A percentile compares a stretch with the other conserved stretches of the same genome.
Evolutionary conservation across 1,139 yeast genomes (phyloP).

Genomic region (Lodderomyces jiufengensis): DNA sequence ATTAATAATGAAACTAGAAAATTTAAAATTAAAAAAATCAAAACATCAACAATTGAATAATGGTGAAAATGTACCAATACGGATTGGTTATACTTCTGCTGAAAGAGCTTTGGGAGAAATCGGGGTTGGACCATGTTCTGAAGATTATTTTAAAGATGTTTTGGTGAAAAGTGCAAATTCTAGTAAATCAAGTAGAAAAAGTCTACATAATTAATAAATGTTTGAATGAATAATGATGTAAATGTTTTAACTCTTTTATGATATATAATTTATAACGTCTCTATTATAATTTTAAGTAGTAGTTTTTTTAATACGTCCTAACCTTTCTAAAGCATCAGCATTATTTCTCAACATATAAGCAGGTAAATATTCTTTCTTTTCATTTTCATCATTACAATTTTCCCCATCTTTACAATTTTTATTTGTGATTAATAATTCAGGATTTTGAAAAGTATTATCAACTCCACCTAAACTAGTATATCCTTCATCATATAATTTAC

Average conservation of each 20-base stretch:
- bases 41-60: slow-evolving; percentile 12
- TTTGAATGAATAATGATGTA: too few species aligned
- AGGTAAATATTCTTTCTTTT: slow-evolving; percentile 43
- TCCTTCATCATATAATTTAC: slow-evolving; percentile 69
- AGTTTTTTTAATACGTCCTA: slow-evolving; percentile 24
- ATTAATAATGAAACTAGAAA: slow-evolving; percentile 57
- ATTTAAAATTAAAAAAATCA: slow-evolving; percentile 39
- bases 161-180: slow-evolving; percentile 31
- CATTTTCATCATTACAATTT: slow-evolving; percentile 6
- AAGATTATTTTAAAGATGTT: slow-evolving; percentile 38
- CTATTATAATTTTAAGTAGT: too few species aligned
- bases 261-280: too few species aligned
- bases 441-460: slow-evolving; percentile 63
- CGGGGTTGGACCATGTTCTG: slow-evolving; percentile 78
- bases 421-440: slow-evolving; percentile 37
- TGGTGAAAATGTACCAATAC: slow-evolving; percentile 33
- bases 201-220: too few species aligned
- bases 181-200: slow-evolving; percentile 21
- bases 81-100: slow-evolving; percentile 63
- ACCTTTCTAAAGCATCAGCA: slow-evolving; percentile 53
- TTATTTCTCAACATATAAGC: slow-evolving; percentile 64
- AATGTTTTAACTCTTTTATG: too few species aligned
- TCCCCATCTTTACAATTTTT: too few species aligned
- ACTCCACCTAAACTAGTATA: slow-evolving; percentile 82
- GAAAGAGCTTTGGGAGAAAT: slow-evolving; percentile 72